A percentile compares a stretch with the other conserved stretches of the same genome.
phyloP scores from a whole-genome alignment of 768 basidiomycete species.

The Collybia nuda region DNA sequence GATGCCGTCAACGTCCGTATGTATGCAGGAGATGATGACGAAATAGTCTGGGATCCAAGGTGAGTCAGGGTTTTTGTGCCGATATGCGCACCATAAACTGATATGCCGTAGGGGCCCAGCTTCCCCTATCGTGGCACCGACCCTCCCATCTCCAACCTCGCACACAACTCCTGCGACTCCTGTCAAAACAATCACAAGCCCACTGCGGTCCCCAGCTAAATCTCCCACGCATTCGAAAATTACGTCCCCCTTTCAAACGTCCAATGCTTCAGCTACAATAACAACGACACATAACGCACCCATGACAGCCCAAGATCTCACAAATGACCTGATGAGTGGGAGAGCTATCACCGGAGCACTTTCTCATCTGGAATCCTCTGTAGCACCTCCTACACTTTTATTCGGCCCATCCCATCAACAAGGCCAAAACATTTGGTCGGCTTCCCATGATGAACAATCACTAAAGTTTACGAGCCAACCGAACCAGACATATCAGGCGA shows the following conservation, averaged over 20 bases:
- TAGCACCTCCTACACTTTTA: slow-evolving; percentile 43
- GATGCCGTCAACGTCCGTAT: slow-evolving; percentile 58
- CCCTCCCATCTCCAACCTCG: slow-evolving; percentile 29
- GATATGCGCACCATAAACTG: not conserved
- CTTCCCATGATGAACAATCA: slow-evolving; percentile 48
- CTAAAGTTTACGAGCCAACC: slow-evolving; percentile 32
- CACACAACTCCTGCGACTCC: slow-evolving; percentile 34
- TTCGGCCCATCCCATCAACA: slow-evolving; percentile 51
- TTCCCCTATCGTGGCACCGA: slow-evolving; percentile 24
- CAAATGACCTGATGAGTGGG: slow-evolving; percentile 52
- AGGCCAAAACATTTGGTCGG: slow-evolving; percentile 67
- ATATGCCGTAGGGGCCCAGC: slow-evolving; percentile 20
- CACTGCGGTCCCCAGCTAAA: slow-evolving; percentile 24
- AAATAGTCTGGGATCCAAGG: slow-evolving; percentile 79
- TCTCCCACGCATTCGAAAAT: slow-evolving; percentile 29
- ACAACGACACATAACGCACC: slow-evolving; percentile 18
- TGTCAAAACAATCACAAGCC: slow-evolving; percentile 29
- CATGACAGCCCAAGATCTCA: slow-evolving; percentile 68
- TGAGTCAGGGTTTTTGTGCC: slow-evolving; percentile 20
- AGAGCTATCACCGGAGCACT: slow-evolving; percentile 18
- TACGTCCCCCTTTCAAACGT: slow-evolving; percentile 15
- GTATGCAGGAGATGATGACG: slow-evolving; percentile 60
- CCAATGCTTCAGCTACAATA: slow-evolving; percentile 15
- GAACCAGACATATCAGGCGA: slow-evolving; percentile 30
- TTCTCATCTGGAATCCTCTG: slow-evolving; percentile 24